Percentiles rank a stretch among this genome's conserved stretches.
Conservation (phyloP, 371 early-diverging fungal genomes). For the Dichotomocladium elegans region DNA sequence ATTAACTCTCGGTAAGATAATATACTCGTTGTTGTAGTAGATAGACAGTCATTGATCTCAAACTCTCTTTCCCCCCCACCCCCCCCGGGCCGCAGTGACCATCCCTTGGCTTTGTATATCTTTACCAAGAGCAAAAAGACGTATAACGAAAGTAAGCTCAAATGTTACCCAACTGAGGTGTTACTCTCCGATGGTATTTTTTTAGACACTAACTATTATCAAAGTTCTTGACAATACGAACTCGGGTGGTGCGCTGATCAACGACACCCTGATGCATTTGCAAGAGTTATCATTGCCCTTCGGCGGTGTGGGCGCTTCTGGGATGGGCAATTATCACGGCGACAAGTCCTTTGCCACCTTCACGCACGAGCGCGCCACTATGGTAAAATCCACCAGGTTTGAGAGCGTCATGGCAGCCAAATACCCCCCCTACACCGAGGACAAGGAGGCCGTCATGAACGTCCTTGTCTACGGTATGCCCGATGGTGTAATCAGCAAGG, state of each 20-base stretch:
- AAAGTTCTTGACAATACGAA: constrained; percentile 45
- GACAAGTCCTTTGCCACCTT: constrained; percentile 72
- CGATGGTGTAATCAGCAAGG: constrained; percentile 19
- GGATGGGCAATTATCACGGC: constrained; percentile 83
- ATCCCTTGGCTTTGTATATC: constrained; percentile 71
- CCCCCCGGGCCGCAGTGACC: too few species aligned
- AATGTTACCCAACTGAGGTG: background rate
- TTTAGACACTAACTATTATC: background rate
- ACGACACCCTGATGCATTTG: constrained; percentile 67
- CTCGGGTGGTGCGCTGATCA: constrained; percentile 68
- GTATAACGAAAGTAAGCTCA: constrained; percentile 27
- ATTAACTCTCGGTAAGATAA: constrained; percentile 71
- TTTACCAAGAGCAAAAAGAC: constrained; percentile 40
- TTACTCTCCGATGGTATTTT: background rate
- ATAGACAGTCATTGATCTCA: background rate
- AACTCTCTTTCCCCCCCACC: background rate
- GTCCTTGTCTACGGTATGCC: constrained; percentile 18
- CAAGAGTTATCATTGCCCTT: constrained; percentile 65
- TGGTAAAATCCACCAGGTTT: constrained; percentile 46
- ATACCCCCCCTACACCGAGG: constrained; percentile 48
- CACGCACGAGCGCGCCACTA: constrained; percentile 58
- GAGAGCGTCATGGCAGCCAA: constrained; percentile 42
- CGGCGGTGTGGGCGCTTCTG: constrained; percentile 86
- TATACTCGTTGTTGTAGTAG: constrained; percentile 44
- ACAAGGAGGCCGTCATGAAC: constrained; percentile 23